Conservation (phyloP, 108 stramenopile species). For the Stephanodiscus minutulus region DNA sequence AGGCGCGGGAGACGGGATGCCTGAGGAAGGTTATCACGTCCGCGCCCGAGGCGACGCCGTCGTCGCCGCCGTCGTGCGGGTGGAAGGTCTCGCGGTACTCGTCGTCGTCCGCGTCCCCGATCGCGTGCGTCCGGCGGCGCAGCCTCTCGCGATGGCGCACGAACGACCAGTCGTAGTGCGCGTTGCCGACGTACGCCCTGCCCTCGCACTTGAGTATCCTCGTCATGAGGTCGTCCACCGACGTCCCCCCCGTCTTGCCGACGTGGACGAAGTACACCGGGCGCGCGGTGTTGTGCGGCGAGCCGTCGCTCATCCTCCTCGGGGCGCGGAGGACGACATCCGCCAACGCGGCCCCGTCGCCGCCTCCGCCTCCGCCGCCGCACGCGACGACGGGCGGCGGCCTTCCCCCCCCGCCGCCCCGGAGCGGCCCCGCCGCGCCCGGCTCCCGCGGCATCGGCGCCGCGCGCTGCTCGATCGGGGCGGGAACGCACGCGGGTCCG, state of each 20-base stretch:
- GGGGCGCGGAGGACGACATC: too few species aligned
- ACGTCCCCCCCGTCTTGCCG: slow-evolving; percentile 39
- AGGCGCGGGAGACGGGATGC: slow-evolving; percentile 35
- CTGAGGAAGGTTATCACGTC: slow-evolving; percentile 46
- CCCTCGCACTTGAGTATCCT: not conserved
- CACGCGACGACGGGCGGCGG: too few species aligned
- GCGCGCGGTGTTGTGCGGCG: slow-evolving; percentile 16
- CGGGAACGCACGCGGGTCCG: too few species aligned
- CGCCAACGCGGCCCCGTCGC: too few species aligned
- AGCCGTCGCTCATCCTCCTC: slow-evolving; percentile 8
- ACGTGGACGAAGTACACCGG: slow-evolving; percentile 40
- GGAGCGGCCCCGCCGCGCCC: too few species aligned
- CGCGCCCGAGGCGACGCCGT: not conserved
- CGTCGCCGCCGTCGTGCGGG: not conserved
- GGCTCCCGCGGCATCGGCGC: too few species aligned
- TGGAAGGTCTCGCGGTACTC: not conserved
- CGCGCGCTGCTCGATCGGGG: too few species aligned
- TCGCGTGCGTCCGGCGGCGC: not conserved
- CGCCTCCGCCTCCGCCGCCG: too few species aligned
- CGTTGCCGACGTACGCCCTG: slow-evolving; percentile 14
- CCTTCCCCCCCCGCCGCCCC: too few species aligned
- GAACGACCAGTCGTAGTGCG: slow-evolving; percentile 38
- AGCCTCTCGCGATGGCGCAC: slow-evolving; percentile 7
- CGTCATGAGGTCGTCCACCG: slow-evolving; percentile 16
- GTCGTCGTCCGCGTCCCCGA: not conserved